These are phyloP conservation scores for Microthyrium microscopicum DNA, from an alignment of 2,329 filamentous ascomycete species.

Conservation along the genomic window DNA sequence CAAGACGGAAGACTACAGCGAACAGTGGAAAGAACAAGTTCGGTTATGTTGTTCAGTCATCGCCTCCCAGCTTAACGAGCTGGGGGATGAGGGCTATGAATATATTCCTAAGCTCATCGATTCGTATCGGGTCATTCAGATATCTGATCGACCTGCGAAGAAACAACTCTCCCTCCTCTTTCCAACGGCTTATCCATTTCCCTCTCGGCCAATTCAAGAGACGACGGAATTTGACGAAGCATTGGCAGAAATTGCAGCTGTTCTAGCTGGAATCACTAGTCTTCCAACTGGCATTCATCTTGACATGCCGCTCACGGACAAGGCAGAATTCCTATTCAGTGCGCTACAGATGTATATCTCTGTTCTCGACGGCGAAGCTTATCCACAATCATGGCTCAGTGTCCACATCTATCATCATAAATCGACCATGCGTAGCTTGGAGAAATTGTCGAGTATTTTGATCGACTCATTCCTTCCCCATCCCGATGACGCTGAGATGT, in stretches of 20 bases:
- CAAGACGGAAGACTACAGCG: conserved; percentile 50
- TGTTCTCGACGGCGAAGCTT: conserved; percentile 76
- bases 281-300: conserved; percentile 58
- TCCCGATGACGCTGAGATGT: conserved; percentile 78
- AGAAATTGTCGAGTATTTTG: conserved; percentile 65
- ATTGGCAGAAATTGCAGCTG: conserved; percentile 71
- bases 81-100: conserved; percentile 67
- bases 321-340: conserved; percentile 59
- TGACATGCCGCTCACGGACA: conserved; percentile 57
- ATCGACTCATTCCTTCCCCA: conserved; percentile 73
- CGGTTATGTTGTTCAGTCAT: conserved; percentile 86
- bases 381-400: conserved; percentile 79
- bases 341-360: conserved; percentile 75
- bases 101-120: conserved; percentile 84
- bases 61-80: conserved; percentile 63
- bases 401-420: conserved; percentile 87
- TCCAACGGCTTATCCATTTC: conserved; percentile 79
- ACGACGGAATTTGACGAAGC: conserved; percentile 64
- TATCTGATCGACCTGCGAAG: conserved; percentile 41
- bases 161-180: conserved; percentile 69
- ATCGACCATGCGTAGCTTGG: conserved; percentile 69
- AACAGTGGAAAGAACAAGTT: conserved; percentile 85
- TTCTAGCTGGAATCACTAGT: conserved; percentile 68
- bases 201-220: conserved; percentile 38
- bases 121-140: conserved; percentile 65